These are phyloP conservation scores for Centaurea solstitialis DNA, from an alignment of 129 eudicot species.

Conservation along the genomic window DNA sequence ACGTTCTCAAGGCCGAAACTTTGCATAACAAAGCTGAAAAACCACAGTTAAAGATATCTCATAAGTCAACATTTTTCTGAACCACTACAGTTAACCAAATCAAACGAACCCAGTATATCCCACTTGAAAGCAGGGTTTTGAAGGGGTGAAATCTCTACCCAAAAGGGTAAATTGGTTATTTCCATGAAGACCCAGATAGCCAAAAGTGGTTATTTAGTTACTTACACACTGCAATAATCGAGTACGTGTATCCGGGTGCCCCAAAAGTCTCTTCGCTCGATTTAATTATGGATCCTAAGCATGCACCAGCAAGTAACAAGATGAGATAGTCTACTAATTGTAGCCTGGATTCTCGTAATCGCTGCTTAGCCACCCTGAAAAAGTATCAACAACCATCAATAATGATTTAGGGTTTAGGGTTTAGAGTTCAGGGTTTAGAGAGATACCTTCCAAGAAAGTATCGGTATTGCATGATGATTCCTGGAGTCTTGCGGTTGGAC, in stretches of 20 bases:
- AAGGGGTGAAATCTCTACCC: no score
- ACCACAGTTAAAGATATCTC: neutral
- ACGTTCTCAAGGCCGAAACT: slow-evolving; percentile 89
- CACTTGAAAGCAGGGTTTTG: no score
- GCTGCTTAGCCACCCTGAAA: slow-evolving; percentile 89
- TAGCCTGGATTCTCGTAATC: slow-evolving; percentile 78
- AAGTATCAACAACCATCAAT: neutral
- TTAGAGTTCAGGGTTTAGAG: neutral
- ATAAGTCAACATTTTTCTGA: neutral
- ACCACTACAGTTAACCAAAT: neutral
- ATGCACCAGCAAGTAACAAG: slow-evolving; percentile 87
- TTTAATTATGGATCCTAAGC: slow-evolving; percentile 75
- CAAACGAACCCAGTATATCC: neutral
- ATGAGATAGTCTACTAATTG: slow-evolving; percentile 89
- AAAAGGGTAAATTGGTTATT: neutral
- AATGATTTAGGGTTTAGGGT: neutral
- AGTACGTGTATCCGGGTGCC: slow-evolving; percentile 78
- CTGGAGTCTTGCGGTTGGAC: slow-evolving; percentile 81
- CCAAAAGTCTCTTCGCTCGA: slow-evolving; percentile 75
- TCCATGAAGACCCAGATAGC: neutral
- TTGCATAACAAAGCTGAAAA: slow-evolving; percentile 86
- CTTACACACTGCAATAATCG: slow-evolving; percentile 96
- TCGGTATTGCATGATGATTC: slow-evolving; percentile 65
- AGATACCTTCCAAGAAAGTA: slow-evolving; percentile 80
- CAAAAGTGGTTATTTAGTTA: slow-evolving; percentile 24